phyloP scores from a whole-genome alignment of 768 basidiomycete species.

The Mycena crocata region DNA sequence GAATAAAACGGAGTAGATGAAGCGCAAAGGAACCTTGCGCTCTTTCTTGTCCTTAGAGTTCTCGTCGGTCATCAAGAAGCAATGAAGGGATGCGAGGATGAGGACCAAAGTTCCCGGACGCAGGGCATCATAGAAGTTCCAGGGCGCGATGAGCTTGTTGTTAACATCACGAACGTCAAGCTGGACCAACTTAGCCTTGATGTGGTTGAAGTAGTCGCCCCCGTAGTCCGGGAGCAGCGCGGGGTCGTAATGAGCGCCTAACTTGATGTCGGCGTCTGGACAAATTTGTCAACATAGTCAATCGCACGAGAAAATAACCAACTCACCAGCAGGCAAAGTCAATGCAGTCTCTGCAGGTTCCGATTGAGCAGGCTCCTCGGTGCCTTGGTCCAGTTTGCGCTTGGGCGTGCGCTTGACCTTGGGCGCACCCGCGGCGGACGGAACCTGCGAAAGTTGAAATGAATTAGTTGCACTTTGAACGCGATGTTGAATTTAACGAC shows the following conservation, averaged over 20 bases:
- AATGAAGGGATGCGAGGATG: not conserved
- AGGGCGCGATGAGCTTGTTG: slow-evolving; percentile 9
- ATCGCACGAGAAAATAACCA: no score
- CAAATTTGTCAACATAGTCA: no score
- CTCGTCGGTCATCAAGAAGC: not conserved
- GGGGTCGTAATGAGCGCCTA: slow-evolving; percentile 22
- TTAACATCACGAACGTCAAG: slow-evolving; percentile 13
- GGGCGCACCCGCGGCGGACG: not conserved
- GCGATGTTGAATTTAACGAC: no score
- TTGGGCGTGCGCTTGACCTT: not conserved
- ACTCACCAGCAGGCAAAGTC: no score
- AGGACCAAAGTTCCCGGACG: slow-evolving; percentile 9
- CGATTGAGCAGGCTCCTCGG: not conserved
- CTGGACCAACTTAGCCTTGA: slow-evolving; percentile 15
- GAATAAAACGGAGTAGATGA: no score
- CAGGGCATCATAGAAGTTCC: slow-evolving; percentile 8
- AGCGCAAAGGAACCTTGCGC: no score
- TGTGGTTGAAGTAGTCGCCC: slow-evolving; percentile 18
- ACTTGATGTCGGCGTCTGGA: not conserved
- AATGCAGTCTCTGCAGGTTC: no score
- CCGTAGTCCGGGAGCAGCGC: slow-evolving; percentile 8
- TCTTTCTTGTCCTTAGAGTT: no score
- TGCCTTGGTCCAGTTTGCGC: not conserved
- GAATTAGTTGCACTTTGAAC: not conserved
- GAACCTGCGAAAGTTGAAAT: not conserved